Conservation (phyloP, 1,139 yeast species). For the Nadsonia commutata region DNA sequence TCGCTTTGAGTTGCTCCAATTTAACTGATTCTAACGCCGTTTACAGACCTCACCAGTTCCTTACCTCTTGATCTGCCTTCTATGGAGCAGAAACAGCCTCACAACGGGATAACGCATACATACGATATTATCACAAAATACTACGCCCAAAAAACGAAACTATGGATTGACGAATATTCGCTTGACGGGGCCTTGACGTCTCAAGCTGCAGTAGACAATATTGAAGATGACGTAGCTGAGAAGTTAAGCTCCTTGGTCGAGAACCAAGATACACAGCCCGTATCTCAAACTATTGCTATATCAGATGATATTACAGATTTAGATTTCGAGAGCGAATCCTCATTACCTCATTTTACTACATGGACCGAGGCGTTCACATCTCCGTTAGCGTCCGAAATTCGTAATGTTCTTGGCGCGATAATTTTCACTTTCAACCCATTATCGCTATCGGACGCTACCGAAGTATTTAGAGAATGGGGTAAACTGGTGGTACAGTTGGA, state of each 20-base stretch:
- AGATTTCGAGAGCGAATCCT: background rate
- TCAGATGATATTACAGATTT: background rate
- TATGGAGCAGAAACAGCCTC: background rate
- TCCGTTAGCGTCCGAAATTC: background rate
- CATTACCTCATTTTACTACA: background rate
- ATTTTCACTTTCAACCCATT: background rate
- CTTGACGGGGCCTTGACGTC: background rate
- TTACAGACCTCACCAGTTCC: background rate
- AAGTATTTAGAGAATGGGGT: background rate
- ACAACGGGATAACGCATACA: slow-evolving; percentile 4
- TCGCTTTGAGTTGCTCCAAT: background rate
- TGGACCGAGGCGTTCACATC: background rate
- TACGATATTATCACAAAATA: slow-evolving; percentile 5
- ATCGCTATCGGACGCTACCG: background rate
- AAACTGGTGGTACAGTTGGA: background rate
- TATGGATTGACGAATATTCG: slow-evolving; percentile 6
- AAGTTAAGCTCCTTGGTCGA: background rate
- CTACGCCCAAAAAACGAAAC: slow-evolving; percentile 4
- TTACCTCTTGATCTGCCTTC: background rate
- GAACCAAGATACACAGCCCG: background rate
- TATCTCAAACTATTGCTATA: background rate
- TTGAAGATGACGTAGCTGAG: background rate
- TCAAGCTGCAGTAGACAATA: background rate
- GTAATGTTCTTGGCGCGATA: background rate
- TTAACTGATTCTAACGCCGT: background rate